phyloP scores from a whole-genome alignment of 1,284 basidiomycete genomes.

The Irpex sp. region DNA sequence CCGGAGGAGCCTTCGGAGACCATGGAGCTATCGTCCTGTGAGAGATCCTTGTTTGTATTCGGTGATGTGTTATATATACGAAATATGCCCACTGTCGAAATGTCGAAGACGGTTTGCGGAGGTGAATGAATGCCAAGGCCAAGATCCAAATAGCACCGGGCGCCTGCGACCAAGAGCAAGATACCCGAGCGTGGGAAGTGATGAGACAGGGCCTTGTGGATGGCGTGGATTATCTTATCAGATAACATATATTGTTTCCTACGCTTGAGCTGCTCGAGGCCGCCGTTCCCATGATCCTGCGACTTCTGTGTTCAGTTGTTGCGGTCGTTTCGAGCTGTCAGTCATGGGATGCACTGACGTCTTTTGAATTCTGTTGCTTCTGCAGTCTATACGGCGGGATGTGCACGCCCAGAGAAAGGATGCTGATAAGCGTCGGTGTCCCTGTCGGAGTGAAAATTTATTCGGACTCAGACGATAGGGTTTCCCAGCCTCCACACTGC shows the following conservation, averaged over 20 bases:
- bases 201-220: conserved; percentile 1
- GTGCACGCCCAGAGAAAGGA: no score
- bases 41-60: neutral
- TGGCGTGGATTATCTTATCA: conserved; percentile 14
- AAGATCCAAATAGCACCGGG: neutral
- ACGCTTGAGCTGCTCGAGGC: neutral
- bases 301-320: neutral
- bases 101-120: neutral
- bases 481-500: no score
- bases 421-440: neutral
- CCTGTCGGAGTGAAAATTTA: neutral
- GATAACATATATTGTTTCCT: conserved; percentile 10
- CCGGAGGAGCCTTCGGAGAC: conserved; percentile 13
- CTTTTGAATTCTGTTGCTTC: neutral
- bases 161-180: neutral
- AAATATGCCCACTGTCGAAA: no score
- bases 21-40: neutral
- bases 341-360: no score
- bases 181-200: neutral
- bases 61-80: no score
- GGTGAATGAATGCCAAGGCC: no score
- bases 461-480: neutral
- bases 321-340: no score
- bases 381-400: no score
- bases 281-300: conserved; percentile 5